Percentiles rank a stretch among this genome's conserved stretches.
Evolutionary conservation across 345 rosid genomes (phyloP).

Genomic region (Psidium guajava): DNA sequence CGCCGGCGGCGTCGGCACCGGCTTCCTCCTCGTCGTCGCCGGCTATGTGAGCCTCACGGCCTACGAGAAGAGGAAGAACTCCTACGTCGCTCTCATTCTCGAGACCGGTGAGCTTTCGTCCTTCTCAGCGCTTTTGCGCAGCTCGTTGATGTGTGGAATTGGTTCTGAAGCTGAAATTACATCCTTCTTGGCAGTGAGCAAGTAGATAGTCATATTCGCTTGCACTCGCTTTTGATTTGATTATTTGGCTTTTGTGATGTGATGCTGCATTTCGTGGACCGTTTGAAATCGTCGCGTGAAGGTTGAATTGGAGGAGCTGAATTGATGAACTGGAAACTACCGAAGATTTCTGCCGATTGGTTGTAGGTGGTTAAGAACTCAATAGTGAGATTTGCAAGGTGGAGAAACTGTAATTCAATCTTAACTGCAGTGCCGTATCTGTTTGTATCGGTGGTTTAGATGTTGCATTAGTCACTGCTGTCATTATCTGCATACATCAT

Average conservation of each 20-base stretch:
- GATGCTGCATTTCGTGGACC: background rate
- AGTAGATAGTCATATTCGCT: background rate
- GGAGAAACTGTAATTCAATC: background rate
- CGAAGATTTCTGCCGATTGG: background rate
- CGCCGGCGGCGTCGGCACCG: slow-evolving; percentile 75
- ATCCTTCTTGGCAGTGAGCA: background rate
- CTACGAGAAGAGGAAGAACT: slow-evolving; percentile 60
- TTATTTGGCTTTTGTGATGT: background rate
- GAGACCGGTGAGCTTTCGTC: slow-evolving; percentile 50
- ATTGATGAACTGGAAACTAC: background rate
- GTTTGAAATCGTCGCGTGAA: background rate
- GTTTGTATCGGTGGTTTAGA: background rate
- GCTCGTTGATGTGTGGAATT: background rate
- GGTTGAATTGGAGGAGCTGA: background rate
- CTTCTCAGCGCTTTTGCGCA: background rate
- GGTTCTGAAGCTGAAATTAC: background rate
- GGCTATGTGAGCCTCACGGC: slow-evolving; percentile 83
- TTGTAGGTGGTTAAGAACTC: background rate
- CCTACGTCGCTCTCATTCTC: slow-evolving; percentile 46
- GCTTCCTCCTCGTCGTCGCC: slow-evolving; percentile 69
- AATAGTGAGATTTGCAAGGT: background rate
- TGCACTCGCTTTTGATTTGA: background rate
- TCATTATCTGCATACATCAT: background rate
- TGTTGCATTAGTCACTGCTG: background rate
- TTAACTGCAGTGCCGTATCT: background rate